These are phyloP conservation scores for Pseudotsuga menziesii DNA, from an alignment of 75 land plant species.

Conservation along the genomic window DNA sequence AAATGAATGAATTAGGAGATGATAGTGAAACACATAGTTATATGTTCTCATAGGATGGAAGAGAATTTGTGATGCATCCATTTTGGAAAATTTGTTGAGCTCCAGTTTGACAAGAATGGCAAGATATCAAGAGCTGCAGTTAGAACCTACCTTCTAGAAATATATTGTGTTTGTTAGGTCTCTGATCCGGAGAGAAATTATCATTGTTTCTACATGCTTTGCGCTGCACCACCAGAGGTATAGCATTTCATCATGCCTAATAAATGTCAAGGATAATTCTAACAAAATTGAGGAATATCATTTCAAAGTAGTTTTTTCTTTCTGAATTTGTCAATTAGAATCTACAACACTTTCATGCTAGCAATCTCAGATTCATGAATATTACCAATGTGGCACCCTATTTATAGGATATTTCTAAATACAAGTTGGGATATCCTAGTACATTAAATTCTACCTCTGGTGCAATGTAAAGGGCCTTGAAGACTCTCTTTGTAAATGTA, in stretches of 20 bases:
- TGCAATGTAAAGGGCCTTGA: constrained; percentile 59
- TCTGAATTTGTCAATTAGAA: background rate
- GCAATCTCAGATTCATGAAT: constrained; percentile 5
- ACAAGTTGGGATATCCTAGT: constrained; percentile 70
- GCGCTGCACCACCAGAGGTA: constrained; percentile 89
- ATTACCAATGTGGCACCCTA: background rate
- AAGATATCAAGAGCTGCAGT: constrained; percentile 93
- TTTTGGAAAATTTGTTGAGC: constrained; percentile 95
- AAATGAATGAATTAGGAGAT: background rate
- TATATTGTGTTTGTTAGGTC: constrained; percentile 87
- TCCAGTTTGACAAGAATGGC: constrained; percentile 78
- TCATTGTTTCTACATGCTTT: constrained; percentile 92
- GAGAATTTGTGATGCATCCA: constrained; percentile 46
- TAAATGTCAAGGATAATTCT: background rate
- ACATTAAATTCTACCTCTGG: constrained; percentile 42
- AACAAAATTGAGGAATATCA: background rate
- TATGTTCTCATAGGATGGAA: background rate
- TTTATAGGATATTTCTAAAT: constrained; percentile 69
- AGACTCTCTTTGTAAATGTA: constrained; percentile 67
- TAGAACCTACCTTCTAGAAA: constrained; percentile 85
- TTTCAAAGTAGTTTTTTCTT: background rate
- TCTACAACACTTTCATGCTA: background rate
- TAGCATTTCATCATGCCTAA: background rate
- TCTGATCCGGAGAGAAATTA: constrained; percentile 93
- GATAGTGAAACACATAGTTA: background rate